Evolutionary conservation across 176 grass and related monocot species (phyloP).

Genomic region (Dendrocalamus sinicus): DNA sequence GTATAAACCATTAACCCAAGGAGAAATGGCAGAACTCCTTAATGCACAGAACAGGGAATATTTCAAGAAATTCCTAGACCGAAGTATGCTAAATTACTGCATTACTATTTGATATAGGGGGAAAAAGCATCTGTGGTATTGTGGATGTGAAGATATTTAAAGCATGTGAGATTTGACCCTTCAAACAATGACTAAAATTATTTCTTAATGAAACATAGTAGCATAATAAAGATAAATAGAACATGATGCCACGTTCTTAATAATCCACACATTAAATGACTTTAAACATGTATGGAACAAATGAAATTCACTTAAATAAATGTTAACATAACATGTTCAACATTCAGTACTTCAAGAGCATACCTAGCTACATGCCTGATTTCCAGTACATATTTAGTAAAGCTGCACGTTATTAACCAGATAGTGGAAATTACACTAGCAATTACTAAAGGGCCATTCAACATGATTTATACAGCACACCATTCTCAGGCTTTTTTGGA

Average conservation of each 20-base stretch:
- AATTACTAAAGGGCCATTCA: not conserved
- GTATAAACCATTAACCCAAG: not conserved
- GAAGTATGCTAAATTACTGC: not conserved
- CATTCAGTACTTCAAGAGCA: constrained; percentile 7
- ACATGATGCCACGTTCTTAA: not conserved
- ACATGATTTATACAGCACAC: not conserved
- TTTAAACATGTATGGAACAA: not conserved
- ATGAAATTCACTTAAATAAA: not conserved
- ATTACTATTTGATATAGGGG: constrained; percentile 1
- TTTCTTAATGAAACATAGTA: not conserved
- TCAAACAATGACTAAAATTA: not conserved
- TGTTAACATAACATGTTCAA: not conserved
- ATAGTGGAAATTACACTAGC: not conserved
- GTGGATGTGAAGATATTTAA: not conserved
- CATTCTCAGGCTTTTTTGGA: not conserved
- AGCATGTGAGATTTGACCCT: not conserved
- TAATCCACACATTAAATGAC: not conserved
- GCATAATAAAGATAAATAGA: constrained; percentile 11
- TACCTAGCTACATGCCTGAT: not conserved
- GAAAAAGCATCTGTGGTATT: not conserved
- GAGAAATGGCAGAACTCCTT: not conserved
- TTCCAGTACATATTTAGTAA: not conserved
- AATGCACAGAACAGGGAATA: not conserved
- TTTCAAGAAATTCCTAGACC: not conserved
- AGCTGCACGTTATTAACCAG: not conserved